Conservation (phyloP, 2,329 filamentous ascomycete genomes). For the Chaetomium strumarium region DNA sequence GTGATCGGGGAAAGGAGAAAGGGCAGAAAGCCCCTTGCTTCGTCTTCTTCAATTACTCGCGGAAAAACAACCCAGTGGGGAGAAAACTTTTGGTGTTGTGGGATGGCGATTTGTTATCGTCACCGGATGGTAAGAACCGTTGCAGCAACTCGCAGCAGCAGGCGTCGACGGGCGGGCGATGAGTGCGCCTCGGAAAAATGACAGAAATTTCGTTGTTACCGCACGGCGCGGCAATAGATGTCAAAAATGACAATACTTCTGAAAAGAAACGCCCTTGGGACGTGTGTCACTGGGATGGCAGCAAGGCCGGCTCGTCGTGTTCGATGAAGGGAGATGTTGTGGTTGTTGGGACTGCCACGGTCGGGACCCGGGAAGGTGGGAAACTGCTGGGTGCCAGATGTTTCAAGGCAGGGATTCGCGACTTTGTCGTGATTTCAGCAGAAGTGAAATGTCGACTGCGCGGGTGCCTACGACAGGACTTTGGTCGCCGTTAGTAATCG, state of each 20-base stretch:
- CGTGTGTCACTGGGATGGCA: constrained; percentile 18
- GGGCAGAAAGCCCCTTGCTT: constrained; percentile 29
- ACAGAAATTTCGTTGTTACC: constrained; percentile 10
- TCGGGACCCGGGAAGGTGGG: constrained; percentile 15
- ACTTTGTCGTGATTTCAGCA: constrained; percentile 16
- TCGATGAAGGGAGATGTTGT: constrained; percentile 11
- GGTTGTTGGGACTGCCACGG: constrained; percentile 21
- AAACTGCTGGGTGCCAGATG: constrained; percentile 18
- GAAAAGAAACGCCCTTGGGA: constrained; percentile 9
- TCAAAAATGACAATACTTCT: constrained; percentile 15
- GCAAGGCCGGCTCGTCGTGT: constrained; percentile 21
- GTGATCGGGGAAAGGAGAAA: constrained; percentile 14
- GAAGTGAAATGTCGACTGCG: constrained; percentile 12
- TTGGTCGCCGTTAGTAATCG: constrained; percentile 18
- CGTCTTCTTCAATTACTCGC: constrained; percentile 11
- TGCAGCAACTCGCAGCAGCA: constrained; percentile 12
- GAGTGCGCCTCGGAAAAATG: constrained; percentile 14
- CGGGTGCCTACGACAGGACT: constrained; percentile 20
- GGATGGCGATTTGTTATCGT: constrained; percentile 21
- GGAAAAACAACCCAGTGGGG: neutral
- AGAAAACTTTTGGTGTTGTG: constrained; percentile 11
- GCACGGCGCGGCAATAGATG: constrained; percentile 12
- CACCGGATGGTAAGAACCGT: constrained; percentile 19
- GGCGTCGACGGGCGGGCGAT: constrained; percentile 6
- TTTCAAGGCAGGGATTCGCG: constrained; percentile 21